Base-by-base conservation (phyloP, 1,284 basidiomycete species). In the Naganishia liquefaciens region DNA sequence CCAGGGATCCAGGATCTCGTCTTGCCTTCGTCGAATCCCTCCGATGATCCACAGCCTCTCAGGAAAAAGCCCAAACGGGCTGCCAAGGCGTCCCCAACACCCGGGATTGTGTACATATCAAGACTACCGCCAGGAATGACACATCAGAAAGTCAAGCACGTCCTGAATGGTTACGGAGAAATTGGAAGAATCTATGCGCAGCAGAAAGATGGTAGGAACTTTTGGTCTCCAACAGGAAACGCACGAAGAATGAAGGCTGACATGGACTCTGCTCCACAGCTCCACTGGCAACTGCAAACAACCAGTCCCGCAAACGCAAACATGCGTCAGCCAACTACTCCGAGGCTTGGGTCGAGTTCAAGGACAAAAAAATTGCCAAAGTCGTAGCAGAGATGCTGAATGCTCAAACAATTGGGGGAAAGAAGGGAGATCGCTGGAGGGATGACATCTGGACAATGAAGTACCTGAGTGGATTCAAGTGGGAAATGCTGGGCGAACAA, bases 401-500 rank as follows among this genome's bases (percentile, higher is more conserved):
- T 74, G 96, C 95, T 0, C 88, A 94, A 74, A 87, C 92, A 0
- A 95, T 99, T 69, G 96, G 93, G 9, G 92, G 93, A 2, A 94
- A 93, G 81, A 94, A 94, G 77, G 90, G 91, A 9, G 79, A 80
- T 68, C 83, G 91, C 66, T 98, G 92, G 91, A 84, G 91, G 74
- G 93, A 99, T 74, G 94, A 99, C 70, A 87, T 99, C 7, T 99
- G 96, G 96, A 98, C 96, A 50, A 96, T 99, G 93, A 95, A 95
- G 77, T 99, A 99, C 76, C 82, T 99, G 58, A 93, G 93, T 7
- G 90, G 88, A 69, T 99, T 98, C 84, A 98, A 96, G 77, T 99
- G 96, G 96, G 88, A 89, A 77, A 97, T 97, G 94, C 82, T 99
- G 67, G 94, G 92, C 13, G 96, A 98, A 79, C 95, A 98, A 84